phyloP scores from a whole-genome alignment of 73 alveolate genomes.

The Paramecium biaurelia region DNA sequence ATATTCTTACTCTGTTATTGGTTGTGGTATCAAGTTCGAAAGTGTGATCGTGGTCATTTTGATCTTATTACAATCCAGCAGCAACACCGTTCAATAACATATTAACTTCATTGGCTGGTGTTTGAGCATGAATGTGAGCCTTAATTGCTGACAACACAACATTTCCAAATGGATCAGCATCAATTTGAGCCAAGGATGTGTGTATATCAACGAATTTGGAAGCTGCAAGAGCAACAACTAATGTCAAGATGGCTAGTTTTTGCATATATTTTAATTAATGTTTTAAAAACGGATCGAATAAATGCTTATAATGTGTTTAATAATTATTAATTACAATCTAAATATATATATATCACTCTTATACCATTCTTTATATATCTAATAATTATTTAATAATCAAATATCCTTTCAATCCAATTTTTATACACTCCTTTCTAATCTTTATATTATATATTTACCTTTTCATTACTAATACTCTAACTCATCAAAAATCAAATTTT shows the following conservation, averaged over 20 bases:
- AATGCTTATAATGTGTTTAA: slow-evolving; percentile 10
- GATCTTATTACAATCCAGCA: slow-evolving; percentile 36
- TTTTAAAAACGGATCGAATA: slow-evolving; percentile 21
- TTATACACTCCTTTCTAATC: slow-evolving; percentile 64
- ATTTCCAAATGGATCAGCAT: slow-evolving; percentile 53
- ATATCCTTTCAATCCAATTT: neutral
- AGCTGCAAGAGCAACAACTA: slow-evolving; percentile 51
- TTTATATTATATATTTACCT: neutral
- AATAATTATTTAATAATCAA: neutral
- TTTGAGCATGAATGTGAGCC: slow-evolving; percentile 38
- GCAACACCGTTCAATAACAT: slow-evolving; percentile 46
- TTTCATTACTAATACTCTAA: neutral
- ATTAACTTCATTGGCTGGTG: slow-evolving; percentile 52
- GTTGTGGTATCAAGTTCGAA: neutral
- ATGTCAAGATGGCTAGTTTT: slow-evolving; percentile 44
- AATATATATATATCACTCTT: neutral
- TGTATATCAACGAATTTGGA: slow-evolving; percentile 18
- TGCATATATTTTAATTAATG: slow-evolving; percentile 43
- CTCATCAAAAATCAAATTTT: neutral
- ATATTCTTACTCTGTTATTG: neutral
- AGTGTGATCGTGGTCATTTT: slow-evolving; percentile 30
- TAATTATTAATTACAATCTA: neutral
- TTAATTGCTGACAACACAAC: slow-evolving; percentile 53
- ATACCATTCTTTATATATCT: neutral
- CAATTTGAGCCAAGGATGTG: slow-evolving; percentile 49